Conservation (phyloP, 352 stramenopile species). For the Elongisporangium undulatum region DNA sequence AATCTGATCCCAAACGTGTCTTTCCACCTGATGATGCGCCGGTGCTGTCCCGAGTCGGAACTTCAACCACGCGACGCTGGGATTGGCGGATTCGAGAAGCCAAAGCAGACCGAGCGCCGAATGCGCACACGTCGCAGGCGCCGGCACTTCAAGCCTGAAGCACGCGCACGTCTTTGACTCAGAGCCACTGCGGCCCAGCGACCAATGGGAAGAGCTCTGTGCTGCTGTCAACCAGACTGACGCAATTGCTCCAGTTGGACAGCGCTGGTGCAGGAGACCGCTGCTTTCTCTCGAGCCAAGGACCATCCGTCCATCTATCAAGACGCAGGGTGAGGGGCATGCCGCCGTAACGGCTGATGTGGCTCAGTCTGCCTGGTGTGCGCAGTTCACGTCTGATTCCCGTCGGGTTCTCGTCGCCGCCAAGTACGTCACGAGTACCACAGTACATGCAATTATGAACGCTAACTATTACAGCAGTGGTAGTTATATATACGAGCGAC, state of each 20-base stretch:
- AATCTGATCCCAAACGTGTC: neutral
- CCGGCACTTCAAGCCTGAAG: neutral
- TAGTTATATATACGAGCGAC: neutral
- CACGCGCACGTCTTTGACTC: neutral
- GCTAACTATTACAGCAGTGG: neutral
- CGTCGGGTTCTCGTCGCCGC: neutral
- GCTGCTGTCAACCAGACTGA: neutral
- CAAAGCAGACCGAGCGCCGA: neutral
- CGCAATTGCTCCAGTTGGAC: neutral
- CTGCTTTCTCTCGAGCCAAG: no score
- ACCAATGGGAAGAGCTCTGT: neutral
- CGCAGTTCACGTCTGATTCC: neutral
- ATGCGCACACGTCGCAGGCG: neutral
- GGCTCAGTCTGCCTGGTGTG: no score
- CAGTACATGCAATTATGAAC: neutral
- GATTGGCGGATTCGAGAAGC: neutral
- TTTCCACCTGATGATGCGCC: conserved; percentile 12
- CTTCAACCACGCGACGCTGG: neutral
- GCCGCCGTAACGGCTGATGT: neutral
- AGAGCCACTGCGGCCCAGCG: neutral
- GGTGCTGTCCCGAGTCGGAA: conserved; percentile 5
- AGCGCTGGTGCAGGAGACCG: no score
- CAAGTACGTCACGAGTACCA: neutral
- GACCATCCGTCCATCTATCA: neutral
- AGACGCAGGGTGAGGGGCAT: neutral